A percentile compares a stretch with the other conserved stretches of the same genome.
Evolutionary conservation across 1,139 yeast species (phyloP).

Genomic region (Yamadazyma conglobata): DNA sequence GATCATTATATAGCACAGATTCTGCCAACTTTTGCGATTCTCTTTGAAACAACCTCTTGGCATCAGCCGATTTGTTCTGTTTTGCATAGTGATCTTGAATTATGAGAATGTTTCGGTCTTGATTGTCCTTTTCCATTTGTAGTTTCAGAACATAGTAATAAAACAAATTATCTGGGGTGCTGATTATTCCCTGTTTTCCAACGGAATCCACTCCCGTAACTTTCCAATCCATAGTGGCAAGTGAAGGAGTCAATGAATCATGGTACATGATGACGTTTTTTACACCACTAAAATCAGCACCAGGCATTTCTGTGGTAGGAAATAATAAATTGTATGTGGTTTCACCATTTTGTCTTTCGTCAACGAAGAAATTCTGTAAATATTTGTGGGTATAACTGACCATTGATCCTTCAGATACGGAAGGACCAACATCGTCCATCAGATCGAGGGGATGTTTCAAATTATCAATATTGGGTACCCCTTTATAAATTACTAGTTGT

Average conservation of each 20-base stretch:
- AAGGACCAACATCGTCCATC: neutral
- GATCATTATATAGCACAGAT: slow-evolving; percentile 7
- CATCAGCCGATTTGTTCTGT: slow-evolving; percentile 2
- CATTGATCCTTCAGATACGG: neutral
- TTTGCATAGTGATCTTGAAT: slow-evolving; percentile 10
- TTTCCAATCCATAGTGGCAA: slow-evolving; percentile 16
- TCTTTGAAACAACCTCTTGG: no score
- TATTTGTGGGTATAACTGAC: neutral
- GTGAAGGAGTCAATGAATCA: slow-evolving; percentile 21
- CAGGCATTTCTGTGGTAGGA: slow-evolving; percentile 19
- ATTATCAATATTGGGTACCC: neutral
- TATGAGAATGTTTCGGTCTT: slow-evolving; percentile 15
- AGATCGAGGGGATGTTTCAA: neutral
- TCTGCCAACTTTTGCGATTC: slow-evolving; percentile 4
- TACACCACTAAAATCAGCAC: slow-evolving; percentile 13
- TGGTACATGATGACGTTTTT: slow-evolving; percentile 22
- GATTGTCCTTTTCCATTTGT: slow-evolving; percentile 8
- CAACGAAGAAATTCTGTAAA: neutral
- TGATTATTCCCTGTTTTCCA: no score
- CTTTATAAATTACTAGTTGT: slow-evolving; percentile 2
- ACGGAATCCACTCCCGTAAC: slow-evolving; percentile 15
- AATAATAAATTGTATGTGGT: slow-evolving; percentile 5
- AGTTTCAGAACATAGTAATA: slow-evolving; percentile 19
- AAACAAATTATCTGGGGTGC: slow-evolving; percentile 21
- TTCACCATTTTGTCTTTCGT: neutral